These are phyloP conservation scores for Lactarius pseudohatsudake DNA, from an alignment of 768 basidiomycete genomes.

Conservation along the genomic window DNA sequence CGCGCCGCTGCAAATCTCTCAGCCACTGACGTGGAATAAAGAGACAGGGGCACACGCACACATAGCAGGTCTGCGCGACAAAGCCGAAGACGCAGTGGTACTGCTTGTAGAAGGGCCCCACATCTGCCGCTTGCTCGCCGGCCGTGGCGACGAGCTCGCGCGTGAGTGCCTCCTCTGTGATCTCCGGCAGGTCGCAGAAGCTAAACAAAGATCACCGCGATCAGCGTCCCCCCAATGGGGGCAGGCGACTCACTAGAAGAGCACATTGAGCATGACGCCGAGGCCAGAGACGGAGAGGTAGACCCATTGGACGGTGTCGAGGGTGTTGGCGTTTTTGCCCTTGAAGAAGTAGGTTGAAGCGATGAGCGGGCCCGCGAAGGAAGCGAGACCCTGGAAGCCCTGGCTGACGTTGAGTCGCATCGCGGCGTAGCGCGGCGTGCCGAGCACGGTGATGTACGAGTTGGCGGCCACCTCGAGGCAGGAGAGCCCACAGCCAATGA, in stretches of 20 bases:
- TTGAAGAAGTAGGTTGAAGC: constrained; percentile 74
- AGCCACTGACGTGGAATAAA: constrained; percentile 6
- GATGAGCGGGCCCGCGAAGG: constrained; percentile 72
- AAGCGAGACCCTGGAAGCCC: constrained; percentile 75
- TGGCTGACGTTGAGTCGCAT: constrained; percentile 79
- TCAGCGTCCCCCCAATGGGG: constrained; percentile 5
- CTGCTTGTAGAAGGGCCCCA: constrained; percentile 66
- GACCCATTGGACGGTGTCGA: constrained; percentile 73
- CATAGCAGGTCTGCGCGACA: constrained; percentile 68
- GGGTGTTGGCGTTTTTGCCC: constrained; percentile 56
- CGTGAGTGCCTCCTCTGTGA: constrained; percentile 63
- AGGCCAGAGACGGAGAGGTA: constrained; percentile 66
- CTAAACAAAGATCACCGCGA: constrained; percentile 35
- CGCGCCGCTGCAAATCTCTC: constrained; percentile 45
- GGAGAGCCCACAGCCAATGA: constrained; percentile 67
- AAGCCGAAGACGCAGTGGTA: constrained; percentile 71
- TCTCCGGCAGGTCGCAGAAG: constrained; percentile 68
- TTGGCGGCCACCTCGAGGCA: constrained; percentile 74
- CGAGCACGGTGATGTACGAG: constrained; percentile 74
- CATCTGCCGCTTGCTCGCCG: constrained; percentile 37
- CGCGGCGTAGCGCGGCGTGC: constrained; percentile 66
- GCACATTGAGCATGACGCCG: constrained; percentile 56
- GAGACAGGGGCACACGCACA: constrained; percentile 40
- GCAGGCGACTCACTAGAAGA: constrained; percentile 53
- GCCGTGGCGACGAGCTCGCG: constrained; percentile 48